Base-by-base conservation (phyloP, 1,139 yeast species). In the Lodderomyces margitis region DNA sequence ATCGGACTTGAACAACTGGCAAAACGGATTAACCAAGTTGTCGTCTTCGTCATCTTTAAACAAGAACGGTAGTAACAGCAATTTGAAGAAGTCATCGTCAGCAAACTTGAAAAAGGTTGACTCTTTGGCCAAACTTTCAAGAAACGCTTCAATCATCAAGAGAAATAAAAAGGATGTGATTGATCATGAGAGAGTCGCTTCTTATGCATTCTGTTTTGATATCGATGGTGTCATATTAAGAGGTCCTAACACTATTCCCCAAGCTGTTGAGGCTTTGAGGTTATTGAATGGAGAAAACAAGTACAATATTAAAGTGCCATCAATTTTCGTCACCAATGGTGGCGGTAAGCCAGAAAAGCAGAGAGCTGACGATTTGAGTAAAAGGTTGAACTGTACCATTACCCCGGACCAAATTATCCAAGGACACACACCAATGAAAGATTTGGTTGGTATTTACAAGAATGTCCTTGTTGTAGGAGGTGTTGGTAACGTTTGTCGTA, bases 401-500 rank as follows among this genome's bases (percentile, higher is more conserved):
- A 77, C 83, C 6, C 79, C 81, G 28, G 89, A 82, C 40, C 95
- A 87, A 61, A 83, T 87, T 48, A 85, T 87, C 54, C 95, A 87
- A 61, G 94, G 95, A 42, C 95, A 86, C 61, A 87, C 95, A 1
- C 95, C 95, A 33, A 86, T 86, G 94, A 81, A 78, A 55, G 91
- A 83, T 55, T 70, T 87, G 56, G 84, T 82, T 16, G 75, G 74
- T 20, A 70, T 74, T 14, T 81, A 81, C 63, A 67, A 82, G 45
- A 83, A 81, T 46, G 95, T 87, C 5, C 68, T 87, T 42, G 94
- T 87, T 45, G 87, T 87, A 40, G 95, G 95, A 49, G 95, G 95
- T 51, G 78, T 83, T 24, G 88, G 91, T 36, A 85, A 85, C 50
- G 82, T 83, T n/a, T 85, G 94, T 57, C 73, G 91, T 50, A 75